Evolutionary conservation across 768 basidiomycete genomes (phyloP), one percentile per base, ranked within the genome.

Genomic region (Psilocybe cubensis): DNA sequence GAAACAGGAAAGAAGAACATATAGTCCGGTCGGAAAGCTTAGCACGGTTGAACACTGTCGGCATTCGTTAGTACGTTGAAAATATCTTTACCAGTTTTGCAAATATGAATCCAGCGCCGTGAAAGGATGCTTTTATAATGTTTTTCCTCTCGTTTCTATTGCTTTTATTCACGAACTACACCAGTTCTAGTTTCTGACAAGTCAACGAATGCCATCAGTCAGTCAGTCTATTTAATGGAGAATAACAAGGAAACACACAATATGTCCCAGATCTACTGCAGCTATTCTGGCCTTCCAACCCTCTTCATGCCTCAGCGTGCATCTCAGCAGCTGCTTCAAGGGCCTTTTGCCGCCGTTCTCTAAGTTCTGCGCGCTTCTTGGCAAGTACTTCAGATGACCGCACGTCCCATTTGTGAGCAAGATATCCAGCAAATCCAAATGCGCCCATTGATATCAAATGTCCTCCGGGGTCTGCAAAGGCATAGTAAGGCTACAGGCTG

Each of bases 361-460:
- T 67, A 41, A 92, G 81, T 66, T 88, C 79, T 20, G 72, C 78
- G 47, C 85, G 83, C 72, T 88, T 91, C 71, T 83, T 76, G 27
- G 81, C 80, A 20, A 93, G 73, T 18, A 92, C 73, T 50, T 80
- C 85, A 7, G 71, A 78, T 1, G 88, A 82, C n/a, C 83, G 78
- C 49, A 76, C 61, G 64, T 92, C 89, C 81, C 87, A 88, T 33
- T 72, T 70, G 66, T 89, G 84, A 18, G 83, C 87, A 81, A 82
- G 89, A 76, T 94, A 94, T 35, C 92, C 92, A 10, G 75, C 78
- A 65, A 79, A 86, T 1, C 88, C 90, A 66, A 91, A 94, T 1
- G 76, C 82, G 31, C 70, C 83, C 79, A 89, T 88, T 27, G 89
- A 80, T 60, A 90, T 72, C 44, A 81, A 71, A 65, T 94, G 92